These are phyloP conservation scores for Zanthoxylum bungeanum DNA, from an alignment of 345 rosid species.

Conservation along the genomic window DNA sequence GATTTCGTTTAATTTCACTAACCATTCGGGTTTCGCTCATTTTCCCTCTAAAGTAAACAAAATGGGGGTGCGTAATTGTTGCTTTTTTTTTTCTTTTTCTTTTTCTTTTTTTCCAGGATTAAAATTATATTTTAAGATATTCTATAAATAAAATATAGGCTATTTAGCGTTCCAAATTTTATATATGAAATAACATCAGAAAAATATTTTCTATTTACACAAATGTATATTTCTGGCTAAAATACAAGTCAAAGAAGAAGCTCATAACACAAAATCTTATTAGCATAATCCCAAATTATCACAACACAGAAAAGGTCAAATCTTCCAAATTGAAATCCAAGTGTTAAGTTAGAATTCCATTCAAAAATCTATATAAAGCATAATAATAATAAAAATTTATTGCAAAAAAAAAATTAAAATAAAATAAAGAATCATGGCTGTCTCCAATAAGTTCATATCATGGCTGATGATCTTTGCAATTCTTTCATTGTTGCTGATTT, in stretches of 20 bases:
- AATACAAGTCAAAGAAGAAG: neutral
- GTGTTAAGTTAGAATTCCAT: neutral
- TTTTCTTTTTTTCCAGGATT: too few relatives aligned
- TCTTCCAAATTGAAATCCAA: neutral
- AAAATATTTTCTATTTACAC: too few relatives aligned
- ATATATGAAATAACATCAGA: neutral
- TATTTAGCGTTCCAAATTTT: too few relatives aligned
- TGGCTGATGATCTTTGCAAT: neutral
- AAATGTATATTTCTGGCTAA: too few relatives aligned
- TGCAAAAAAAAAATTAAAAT: neutral
- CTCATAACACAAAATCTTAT: neutral
- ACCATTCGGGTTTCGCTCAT: too few relatives aligned
- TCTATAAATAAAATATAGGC: neutral
- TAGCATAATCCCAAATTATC: neutral
- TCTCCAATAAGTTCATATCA: neutral
- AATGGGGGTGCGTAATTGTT: too few relatives aligned
- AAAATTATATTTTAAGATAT: too few relatives aligned
- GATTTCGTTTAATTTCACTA: too few relatives aligned
- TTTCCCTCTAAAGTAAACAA: too few relatives aligned
- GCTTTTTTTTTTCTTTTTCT: too few relatives aligned
- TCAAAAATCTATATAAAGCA: neutral
- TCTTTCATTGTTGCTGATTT: neutral
- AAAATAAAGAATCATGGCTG: neutral
- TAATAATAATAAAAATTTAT: too few relatives aligned
- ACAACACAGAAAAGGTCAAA: neutral